Conservation (phyloP, 2,329 filamentous ascomycete species). For the Endoconidiophora polonica region DNA sequence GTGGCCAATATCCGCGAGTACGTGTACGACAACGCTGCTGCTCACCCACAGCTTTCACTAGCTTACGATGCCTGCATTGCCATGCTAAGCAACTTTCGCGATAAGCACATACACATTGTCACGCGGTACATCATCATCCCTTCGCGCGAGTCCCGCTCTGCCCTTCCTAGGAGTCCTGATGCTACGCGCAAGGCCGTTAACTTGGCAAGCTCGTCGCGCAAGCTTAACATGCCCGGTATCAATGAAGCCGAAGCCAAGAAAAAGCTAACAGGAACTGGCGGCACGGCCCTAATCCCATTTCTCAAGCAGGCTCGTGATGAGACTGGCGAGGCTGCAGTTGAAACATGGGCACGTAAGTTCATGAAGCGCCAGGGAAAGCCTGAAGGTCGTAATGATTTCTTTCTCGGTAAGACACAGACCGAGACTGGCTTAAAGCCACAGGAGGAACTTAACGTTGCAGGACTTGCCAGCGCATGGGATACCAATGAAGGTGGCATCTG, state of each 20-base stretch:
- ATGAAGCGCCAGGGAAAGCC: slow-evolving; percentile 35
- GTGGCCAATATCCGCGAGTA: slow-evolving; percentile 81
- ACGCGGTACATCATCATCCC: slow-evolving; percentile 89
- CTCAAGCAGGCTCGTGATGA: slow-evolving; percentile 93
- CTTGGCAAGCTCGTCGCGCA: slow-evolving; percentile 41
- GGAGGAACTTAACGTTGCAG: slow-evolving; percentile 35
- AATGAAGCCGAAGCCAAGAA: slow-evolving; percentile 8
- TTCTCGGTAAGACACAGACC: slow-evolving; percentile 35
- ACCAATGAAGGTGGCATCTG: slow-evolving; percentile 60
- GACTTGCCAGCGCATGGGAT: slow-evolving; percentile 75
- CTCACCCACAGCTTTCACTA: slow-evolving; percentile 50
- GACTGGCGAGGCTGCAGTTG: slow-evolving; percentile 78
- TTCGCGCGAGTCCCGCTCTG: slow-evolving; percentile 55
- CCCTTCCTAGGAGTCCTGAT: slow-evolving; percentile 41
- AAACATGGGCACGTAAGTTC: slow-evolving; percentile 41
- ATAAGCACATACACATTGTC: slow-evolving; percentile 93
- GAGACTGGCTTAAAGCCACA: slow-evolving; percentile 21
- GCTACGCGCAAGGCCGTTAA: slow-evolving; percentile 37
- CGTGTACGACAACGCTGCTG: slow-evolving; percentile 41
- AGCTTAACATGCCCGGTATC: slow-evolving; percentile 18
- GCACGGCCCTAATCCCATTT: slow-evolving; percentile 86
- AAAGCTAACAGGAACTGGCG: slow-evolving; percentile 67
- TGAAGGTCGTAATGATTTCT: slow-evolving; percentile 38
- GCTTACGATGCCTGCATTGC: slow-evolving; percentile 83
- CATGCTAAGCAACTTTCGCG: slow-evolving; percentile 53